Conservation (phyloP, 257 asterid genomes). For the Nicotiana tabacum region DNA sequence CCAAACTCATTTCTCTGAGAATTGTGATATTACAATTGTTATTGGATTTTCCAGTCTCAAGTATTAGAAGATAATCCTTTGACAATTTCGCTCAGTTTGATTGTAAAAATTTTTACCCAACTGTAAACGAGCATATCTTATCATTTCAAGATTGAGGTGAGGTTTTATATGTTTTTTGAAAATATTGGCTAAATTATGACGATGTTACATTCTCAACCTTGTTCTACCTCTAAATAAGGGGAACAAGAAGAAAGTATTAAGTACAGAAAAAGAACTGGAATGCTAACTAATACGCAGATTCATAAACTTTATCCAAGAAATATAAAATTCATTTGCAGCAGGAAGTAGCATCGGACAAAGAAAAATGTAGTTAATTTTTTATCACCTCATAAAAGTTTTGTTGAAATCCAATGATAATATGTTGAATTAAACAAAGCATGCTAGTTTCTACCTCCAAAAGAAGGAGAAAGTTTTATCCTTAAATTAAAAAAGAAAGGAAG, state of each 20-base stretch:
- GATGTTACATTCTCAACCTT: neutral
- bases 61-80: too few relatives aligned
- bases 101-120: too few relatives aligned
- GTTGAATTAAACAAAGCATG: neutral
- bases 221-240: neutral
- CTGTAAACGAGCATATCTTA: neutral
- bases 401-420: too few relatives aligned
- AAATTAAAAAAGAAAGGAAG: neutral
- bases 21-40: too few relatives aligned
- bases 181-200: neutral
- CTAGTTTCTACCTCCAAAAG: neutral
- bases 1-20: too few relatives aligned
- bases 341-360: neutral
- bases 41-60: too few relatives aligned
- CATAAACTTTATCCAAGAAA: neutral
- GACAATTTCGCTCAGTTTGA: too few relatives aligned
- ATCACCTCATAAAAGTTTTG: neutral
- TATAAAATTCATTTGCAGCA: neutral
- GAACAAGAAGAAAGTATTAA: neutral
- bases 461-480: neutral
- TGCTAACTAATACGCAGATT: neutral
- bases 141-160: neutral
- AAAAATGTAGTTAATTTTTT: too few relatives aligned
- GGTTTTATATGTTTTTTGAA: neutral
- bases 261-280: neutral